Evolutionary conservation across 805 yeast species (phyloP).

Genomic region (Yarrowia sp.): DNA sequence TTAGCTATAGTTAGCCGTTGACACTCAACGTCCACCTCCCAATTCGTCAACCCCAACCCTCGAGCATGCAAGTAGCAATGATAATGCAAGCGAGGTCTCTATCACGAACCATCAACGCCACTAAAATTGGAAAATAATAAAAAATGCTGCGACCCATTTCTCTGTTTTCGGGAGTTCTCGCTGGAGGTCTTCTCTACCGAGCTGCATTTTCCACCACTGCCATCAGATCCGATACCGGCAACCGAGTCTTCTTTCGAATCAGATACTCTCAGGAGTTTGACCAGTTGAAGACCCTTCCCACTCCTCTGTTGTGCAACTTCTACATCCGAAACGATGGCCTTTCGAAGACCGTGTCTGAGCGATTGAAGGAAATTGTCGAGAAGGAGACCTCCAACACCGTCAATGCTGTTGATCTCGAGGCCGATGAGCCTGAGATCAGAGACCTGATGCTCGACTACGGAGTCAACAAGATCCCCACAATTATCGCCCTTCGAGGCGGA

Average conservation of each 20-base stretch:
- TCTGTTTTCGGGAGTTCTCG: slow-evolving; percentile 15
- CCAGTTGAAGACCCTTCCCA: slow-evolving; percentile 56
- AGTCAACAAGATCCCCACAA: slow-evolving; percentile 65
- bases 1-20: too few species aligned
- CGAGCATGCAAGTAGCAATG: slow-evolving; percentile 36
- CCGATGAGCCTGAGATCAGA: slow-evolving; percentile 68
- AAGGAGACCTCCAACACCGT: slow-evolving; percentile 59
- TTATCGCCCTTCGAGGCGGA: slow-evolving; percentile 72
- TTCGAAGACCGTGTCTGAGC: slow-evolving; percentile 67
- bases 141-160: slow-evolving; percentile 34
- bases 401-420: slow-evolving; percentile 73
- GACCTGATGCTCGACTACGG: slow-evolving; percentile 65
- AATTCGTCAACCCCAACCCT: slow-evolving; percentile 20
- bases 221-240: slow-evolving; percentile 42
- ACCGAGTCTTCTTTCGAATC: slow-evolving; percentile 61
- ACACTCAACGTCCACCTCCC: too few species aligned
- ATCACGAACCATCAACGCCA: slow-evolving; percentile 17
- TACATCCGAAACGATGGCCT: slow-evolving; percentile 68
- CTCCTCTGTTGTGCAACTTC: slow-evolving; percentile 75
- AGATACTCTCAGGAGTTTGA: slow-evolving; percentile 67
- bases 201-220: slow-evolving; percentile 31
- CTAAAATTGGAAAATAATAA: not conserved
- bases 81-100: slow-evolving; percentile 18
- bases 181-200: slow-evolving; percentile 25
- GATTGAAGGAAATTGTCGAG: slow-evolving; percentile 61